Evolutionary conservation across 192 early-diverging fungal species (phyloP).

Genomic region (Spizellomyces sp.): DNA sequence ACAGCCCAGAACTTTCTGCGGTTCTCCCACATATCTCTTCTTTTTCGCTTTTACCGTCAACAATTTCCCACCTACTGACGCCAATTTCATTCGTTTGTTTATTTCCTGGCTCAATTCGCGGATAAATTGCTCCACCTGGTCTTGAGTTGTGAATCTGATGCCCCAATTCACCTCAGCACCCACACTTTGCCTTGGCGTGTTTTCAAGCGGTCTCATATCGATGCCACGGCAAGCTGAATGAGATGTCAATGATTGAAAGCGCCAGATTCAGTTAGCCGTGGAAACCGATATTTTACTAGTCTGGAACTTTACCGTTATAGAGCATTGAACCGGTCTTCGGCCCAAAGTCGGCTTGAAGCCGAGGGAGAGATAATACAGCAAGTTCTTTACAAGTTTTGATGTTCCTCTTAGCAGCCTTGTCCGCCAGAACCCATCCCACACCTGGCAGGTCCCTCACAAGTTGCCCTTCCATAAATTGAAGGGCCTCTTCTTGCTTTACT

Average conservation of each 20-base stretch:
- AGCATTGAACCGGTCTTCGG: constrained; percentile 70
- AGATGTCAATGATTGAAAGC: background rate
- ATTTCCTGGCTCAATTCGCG: constrained; percentile 67
- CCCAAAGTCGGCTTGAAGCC: constrained; percentile 69
- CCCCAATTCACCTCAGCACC: constrained; percentile 90
- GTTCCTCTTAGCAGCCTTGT: constrained; percentile 40
- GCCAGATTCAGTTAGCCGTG: background rate
- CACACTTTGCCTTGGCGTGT: constrained; percentile 72
- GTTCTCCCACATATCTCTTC: constrained; percentile 50
- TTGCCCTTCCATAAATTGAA: constrained; percentile 20
- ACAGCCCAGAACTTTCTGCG: constrained; percentile 48
- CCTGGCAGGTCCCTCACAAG: constrained; percentile 57
- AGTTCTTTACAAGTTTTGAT: constrained; percentile 45
- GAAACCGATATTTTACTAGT: background rate
- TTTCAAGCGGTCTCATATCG: constrained; percentile 69
- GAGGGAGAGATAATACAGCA: constrained; percentile 26
- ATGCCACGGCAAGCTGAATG: constrained; percentile 61
- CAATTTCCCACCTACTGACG: constrained; percentile 54
- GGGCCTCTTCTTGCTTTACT: background rate
- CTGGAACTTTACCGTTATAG: constrained; percentile 49
- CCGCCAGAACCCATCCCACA: constrained; percentile 58
- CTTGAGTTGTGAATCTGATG: constrained; percentile 74
- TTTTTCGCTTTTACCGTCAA: constrained; percentile 72
- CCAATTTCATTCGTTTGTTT: constrained; percentile 56
- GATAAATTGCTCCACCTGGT: constrained; percentile 73